Evolutionary conservation across 192 early-diverging fungal species (phyloP).

Genomic region (Pilobolus umbonatus): DNA sequence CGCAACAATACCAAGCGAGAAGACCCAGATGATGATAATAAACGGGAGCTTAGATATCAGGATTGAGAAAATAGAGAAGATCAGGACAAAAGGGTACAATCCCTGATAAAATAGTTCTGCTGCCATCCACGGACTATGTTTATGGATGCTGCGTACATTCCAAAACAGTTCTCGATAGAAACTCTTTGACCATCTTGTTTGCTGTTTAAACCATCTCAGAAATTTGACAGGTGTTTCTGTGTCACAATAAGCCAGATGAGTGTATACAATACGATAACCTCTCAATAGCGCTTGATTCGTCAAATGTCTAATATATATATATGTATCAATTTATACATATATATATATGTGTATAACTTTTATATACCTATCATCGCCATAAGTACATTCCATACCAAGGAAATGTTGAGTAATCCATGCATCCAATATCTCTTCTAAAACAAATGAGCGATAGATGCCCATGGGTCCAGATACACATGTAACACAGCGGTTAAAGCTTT

Average conservation of each 20-base stretch:
- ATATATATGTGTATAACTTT: neutral
- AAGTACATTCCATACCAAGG: slow-evolving; percentile 55
- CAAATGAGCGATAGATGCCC: slow-evolving; percentile 52
- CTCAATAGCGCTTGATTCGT: slow-evolving; percentile 48
- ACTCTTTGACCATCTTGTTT: slow-evolving; percentile 61
- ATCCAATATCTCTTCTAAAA: slow-evolving; percentile 47
- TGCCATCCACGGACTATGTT: slow-evolving; percentile 59
- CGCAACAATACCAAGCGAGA: slow-evolving; percentile 41
- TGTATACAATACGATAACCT: slow-evolving; percentile 49
- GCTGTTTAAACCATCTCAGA: slow-evolving; percentile 58
- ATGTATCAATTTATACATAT: neutral
- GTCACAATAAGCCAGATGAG: slow-evolving; percentile 54
- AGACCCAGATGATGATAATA: slow-evolving; percentile 42
- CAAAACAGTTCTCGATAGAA: slow-evolving; percentile 56
- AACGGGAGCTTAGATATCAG: slow-evolving; percentile 22
- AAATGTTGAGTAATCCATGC: slow-evolving; percentile 51
- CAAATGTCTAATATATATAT: slow-evolving; percentile 41
- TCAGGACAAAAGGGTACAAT: slow-evolving; percentile 56
- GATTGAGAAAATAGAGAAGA: slow-evolving; percentile 44
- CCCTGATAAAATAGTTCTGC: slow-evolving; percentile 55
- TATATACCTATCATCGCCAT: slow-evolving; percentile 52
- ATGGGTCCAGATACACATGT: slow-evolving; percentile 62
- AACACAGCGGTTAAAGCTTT: slow-evolving; percentile 52
- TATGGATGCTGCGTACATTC: slow-evolving; percentile 42
- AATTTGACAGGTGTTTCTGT: slow-evolving; percentile 54